Evolutionary conservation across 768 basidiomycete species (phyloP), one percentile per base, ranked within the genome.

Genomic region (Hemileccinum rubropunctum): DNA sequence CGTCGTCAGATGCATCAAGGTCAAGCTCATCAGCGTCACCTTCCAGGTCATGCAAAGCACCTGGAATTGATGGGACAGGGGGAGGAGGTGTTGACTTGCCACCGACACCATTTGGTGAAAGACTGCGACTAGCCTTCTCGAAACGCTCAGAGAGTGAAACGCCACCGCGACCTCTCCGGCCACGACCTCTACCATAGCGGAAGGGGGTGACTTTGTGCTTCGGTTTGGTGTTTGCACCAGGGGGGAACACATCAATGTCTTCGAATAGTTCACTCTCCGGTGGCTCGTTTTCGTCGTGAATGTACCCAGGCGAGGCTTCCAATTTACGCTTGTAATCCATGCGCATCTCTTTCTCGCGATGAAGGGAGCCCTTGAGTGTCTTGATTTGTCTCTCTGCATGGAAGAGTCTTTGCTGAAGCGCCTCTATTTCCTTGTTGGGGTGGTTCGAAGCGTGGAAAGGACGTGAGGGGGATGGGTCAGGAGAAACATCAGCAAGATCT

Each of bases 311-410:
- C 4, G 70, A 67, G 10, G 73, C 69, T 45, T 77, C 76, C 21
- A 86, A 68, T 61, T 75, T 76, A 48, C 82, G 73, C 60, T 71
- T 74, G 50, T 81, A 81, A 47, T 86, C 84, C 63, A 91, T 80
- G 30, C 86, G 81, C 48, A 83, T 71, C 72, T 90, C 86, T 71
- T 91, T 93, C 77, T 94, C 92, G 51, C 91, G 77, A 60, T 83
- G 81, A 45, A 94, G 65, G 1, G 84, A 83, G 42, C 85, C 81
- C 61, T 90, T 88, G 52, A 94, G 79, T 14, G 91, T 91, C 53
- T 75, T 79, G 60, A 94, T 85, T 61, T 91, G 91, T 52, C 91
- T 75, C 65, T 94, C 90, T 4, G 92, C 88, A 66, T 93, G 91
- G 11, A 89, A 86, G 32, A 94, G 75, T 23, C 85, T 77, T 61